Conservation (phyloP, 129 eudicot species). For the Artemisia tridentata region DNA sequence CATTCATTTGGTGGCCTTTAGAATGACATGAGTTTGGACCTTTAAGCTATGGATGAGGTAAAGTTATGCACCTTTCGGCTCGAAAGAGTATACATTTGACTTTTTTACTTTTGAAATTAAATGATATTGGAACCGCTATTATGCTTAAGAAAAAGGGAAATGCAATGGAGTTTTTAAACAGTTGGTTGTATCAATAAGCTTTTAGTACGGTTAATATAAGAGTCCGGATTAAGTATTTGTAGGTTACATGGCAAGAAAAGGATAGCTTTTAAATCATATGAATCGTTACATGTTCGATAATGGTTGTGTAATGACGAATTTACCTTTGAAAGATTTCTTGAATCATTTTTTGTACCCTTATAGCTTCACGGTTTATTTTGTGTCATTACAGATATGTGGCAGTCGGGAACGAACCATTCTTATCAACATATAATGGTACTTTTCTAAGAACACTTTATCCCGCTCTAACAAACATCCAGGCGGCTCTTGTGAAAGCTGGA, state of each 20-base stretch:
- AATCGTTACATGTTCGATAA: not conserved
- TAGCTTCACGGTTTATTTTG: not conserved
- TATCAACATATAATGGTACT: conserved; percentile 69
- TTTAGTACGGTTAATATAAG: not conserved
- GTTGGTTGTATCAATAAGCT: not conserved
- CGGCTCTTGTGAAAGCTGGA: conserved; percentile 81
- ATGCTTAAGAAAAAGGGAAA: not conserved
- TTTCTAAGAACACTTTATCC: conserved; percentile 55
- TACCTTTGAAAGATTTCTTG: not conserved
- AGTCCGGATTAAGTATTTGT: not conserved
- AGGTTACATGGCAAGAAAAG: not conserved
- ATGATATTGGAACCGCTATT: not conserved
- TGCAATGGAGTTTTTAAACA: conserved; percentile 3
- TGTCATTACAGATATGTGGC: conserved; percentile 67
- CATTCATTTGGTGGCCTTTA: conserved; percentile 28
- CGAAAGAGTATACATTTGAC: conserved; percentile 1
- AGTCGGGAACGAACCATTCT: conserved; percentile 86
- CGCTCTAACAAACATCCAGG: conserved; percentile 74
- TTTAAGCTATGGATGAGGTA: conserved; percentile 30
- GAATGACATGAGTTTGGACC: conserved; percentile 23
- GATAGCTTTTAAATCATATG: not conserved
- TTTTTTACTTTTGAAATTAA: not conserved
- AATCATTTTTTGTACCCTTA: not conserved
- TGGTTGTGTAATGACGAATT: not conserved
- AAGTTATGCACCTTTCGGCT: conserved; percentile 7